Evolutionary conservation across 495 filamentous ascomycete species (phyloP).

Genomic region (Chaetomidium leptoderma): DNA sequence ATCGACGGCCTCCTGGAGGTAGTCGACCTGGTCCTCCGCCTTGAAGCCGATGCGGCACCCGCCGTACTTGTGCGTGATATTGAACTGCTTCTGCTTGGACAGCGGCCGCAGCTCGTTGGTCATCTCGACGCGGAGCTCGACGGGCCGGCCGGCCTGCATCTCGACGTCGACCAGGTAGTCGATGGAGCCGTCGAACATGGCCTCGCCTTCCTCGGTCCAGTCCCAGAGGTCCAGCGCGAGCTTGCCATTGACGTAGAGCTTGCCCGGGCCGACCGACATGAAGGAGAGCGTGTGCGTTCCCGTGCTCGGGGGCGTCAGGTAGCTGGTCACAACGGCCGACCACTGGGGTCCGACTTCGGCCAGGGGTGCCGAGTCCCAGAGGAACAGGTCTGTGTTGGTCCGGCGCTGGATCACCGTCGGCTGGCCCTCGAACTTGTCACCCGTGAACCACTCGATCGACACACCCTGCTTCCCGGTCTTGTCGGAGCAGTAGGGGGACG

Average conservation of each 20-base stretch:
- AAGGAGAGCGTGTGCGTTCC: conserved; percentile 73
- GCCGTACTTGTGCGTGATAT: conserved; percentile 57
- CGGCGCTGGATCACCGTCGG: conserved; percentile 52
- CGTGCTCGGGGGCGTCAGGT: conserved; percentile 47
- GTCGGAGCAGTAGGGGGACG: conserved; percentile 54
- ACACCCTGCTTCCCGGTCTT: conserved; percentile 55
- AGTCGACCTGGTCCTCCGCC: conserved; percentile 63
- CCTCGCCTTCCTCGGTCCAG: conserved; percentile 62
- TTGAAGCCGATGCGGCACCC: conserved; percentile 76
- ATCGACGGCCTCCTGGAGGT: conserved; percentile 66
- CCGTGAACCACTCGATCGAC: conserved; percentile 58
- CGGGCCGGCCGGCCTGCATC: conserved; percentile 46
- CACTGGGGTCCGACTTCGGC: conserved; percentile 53
- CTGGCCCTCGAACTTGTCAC: conserved; percentile 56
- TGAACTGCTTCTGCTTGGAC: conserved; percentile 46
- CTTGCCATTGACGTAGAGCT: conserved; percentile 63
- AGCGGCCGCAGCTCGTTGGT: conserved; percentile 58
- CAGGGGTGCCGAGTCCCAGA: conserved; percentile 65
- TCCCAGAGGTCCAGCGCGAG: conserved; percentile 70
- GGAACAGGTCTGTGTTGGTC: conserved; percentile 59
- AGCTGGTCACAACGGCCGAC: conserved; percentile 57
- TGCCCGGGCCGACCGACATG: conserved; percentile 70
- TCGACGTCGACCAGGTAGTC: conserved; percentile 52
- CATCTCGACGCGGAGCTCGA: conserved; percentile 53
- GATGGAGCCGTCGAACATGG: conserved; percentile 56